These are phyloP conservation scores for Beauveria australis DNA, from an alignment of 2,329 filamentous ascomycete genomes.

Conservation along the genomic window DNA sequence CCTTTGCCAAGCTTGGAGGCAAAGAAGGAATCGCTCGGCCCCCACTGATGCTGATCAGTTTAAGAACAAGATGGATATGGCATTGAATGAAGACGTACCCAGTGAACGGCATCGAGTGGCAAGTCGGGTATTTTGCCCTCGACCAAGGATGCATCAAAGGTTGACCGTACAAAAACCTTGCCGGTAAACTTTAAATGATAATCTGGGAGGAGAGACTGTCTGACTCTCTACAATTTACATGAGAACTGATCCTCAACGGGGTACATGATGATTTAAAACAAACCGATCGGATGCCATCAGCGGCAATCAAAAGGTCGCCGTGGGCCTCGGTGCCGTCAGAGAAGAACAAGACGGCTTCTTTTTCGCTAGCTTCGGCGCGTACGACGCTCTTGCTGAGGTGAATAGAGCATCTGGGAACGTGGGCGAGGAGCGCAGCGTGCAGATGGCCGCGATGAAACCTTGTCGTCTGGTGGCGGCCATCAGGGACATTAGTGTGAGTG, in stretches of 20 bases:
- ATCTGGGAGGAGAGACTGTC: slow-evolving; percentile 6
- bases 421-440: slow-evolving; percentile 36
- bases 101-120: slow-evolving; percentile 13
- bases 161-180: slow-evolving; percentile 12
- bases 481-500: slow-evolving; percentile 28
- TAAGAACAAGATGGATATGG: no score
- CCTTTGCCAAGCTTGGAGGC: slow-evolving; percentile 31
- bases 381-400: slow-evolving; percentile 35
- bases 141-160: slow-evolving; percentile 12
- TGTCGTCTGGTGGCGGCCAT: slow-evolving; percentile 31
- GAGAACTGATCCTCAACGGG: not conserved
- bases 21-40: slow-evolving; percentile 25
- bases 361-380: slow-evolving; percentile 17
- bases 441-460: slow-evolving; percentile 40
- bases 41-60: not conserved
- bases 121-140: slow-evolving; percentile 12
- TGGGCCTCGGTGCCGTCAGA: slow-evolving; percentile 32
- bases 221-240: not conserved
- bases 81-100: not conserved
- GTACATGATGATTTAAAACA: slow-evolving; percentile 18
- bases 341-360: slow-evolving; percentile 28
- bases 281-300: slow-evolving; percentile 44
- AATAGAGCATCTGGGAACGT: slow-evolving; percentile 33
- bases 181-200: slow-evolving; percentile 12
- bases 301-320: slow-evolving; percentile 41